Evolutionary conservation across 805 yeast genomes (phyloP), one percentile per base, ranked within the genome.

Genomic region (Cyberlindnera nakhonratchasimensis): DNA sequence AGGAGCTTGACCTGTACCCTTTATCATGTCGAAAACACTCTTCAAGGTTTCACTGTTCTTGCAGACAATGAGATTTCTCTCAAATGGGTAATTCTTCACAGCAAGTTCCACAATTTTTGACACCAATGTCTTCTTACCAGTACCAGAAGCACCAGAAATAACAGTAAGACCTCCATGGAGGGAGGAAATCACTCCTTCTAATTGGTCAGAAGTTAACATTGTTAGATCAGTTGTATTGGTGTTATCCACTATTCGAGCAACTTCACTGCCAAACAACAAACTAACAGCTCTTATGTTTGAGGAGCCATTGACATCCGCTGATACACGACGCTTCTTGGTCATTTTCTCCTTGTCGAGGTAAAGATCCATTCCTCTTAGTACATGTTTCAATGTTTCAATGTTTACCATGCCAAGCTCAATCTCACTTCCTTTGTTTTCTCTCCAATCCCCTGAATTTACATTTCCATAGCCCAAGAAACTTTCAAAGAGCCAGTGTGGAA

Each of bases 71-170:
- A 57, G 22, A 2, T 36, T 42, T n/a, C 44, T 46, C 7, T 41
- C 42, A 12, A 39, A 31, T 3, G 64, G 54, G 26, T 39, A 41
- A 32, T 55, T 61, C 12, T 47, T 47, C 12, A 40, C 16, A 8
- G 62, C 32, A 2, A 48, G 35, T n/a, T 49, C 37, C 2, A 65
- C 40, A 18, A 48, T 32, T 4, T 57, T 50, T 0, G 62, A 43
- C 2, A 59, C 47, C 4, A 63, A 40, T 5, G 52, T 57, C 2
- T 70, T 63, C 43, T 72, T 71, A 0, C 82, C 84, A 0, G 82
- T 70, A 2, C 80, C 80, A 1, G 80, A 75, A 2, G 77, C 74
- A 0, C 80, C 81, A 37, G 66, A 70, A 7, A 78, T 62, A 14
- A 75, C 59, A 0, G 62, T 57, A 2, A 78, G 52, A 2, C 78